phyloP scores from a whole-genome alignment of 176 grass and related monocot species.

The Oryza rufipogon region DNA sequence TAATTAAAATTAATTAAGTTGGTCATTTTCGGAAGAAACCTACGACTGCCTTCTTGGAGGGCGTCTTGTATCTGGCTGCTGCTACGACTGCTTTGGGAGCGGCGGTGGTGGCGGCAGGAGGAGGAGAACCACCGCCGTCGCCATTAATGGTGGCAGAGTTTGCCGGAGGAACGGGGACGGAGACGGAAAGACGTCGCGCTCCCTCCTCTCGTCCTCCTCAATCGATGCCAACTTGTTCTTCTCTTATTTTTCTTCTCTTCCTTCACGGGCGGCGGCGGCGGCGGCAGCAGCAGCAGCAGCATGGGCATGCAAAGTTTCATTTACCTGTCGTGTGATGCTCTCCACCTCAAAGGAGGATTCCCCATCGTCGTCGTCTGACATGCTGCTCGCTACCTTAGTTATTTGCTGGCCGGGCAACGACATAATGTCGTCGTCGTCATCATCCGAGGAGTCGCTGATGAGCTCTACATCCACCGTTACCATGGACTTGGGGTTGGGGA shows the following conservation, averaged over 20 bases:
- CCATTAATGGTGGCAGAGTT: neutral
- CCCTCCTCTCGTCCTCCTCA: conserved; percentile 29
- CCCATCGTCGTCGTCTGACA: conserved; percentile 39
- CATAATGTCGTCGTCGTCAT: conserved; percentile 37
- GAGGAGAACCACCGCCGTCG: neutral
- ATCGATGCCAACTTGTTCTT: neutral
- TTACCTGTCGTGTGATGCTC: conserved; percentile 44
- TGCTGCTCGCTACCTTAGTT: neutral
- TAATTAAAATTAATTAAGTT: neutral
- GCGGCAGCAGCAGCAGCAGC: neutral
- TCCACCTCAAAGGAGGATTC: conserved; percentile 45
- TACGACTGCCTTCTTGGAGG: conserved; percentile 47
- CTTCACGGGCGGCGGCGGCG: neutral
- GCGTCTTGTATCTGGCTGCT: conserved; percentile 34
- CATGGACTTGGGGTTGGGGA: neutral
- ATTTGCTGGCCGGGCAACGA: conserved; percentile 9
- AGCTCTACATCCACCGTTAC: conserved; percentile 47
- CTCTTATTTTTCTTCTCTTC: neutral
- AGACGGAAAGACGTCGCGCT: neutral
- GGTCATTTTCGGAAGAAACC: conserved; percentile 57
- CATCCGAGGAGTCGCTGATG: conserved; percentile 52
- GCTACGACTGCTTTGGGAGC: neutral
- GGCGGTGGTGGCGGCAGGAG: too few species aligned
- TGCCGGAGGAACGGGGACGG: neutral
- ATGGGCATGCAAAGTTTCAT: neutral